phyloP scores from a whole-genome alignment of 768 basidiomycete species.

The Termitomyces sp. region DNA sequence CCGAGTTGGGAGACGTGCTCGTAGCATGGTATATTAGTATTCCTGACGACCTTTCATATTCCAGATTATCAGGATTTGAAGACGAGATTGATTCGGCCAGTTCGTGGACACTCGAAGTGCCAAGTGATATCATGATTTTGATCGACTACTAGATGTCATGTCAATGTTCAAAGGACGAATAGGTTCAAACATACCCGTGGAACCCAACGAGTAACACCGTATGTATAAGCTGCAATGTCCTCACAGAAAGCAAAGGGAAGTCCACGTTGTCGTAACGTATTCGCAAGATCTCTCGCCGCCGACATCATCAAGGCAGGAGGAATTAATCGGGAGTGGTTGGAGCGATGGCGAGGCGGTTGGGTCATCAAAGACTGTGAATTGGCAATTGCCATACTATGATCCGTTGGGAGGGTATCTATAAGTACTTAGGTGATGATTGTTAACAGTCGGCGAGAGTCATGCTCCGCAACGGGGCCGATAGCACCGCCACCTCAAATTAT shows the following conservation, averaged over 20 bases:
- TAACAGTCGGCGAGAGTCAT: too few relatives aligned
- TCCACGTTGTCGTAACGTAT: background rate
- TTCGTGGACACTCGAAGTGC: background rate
- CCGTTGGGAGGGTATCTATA: too few relatives aligned
- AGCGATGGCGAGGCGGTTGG: background rate
- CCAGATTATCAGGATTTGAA: background rate
- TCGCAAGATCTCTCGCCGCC: background rate
- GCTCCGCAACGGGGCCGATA: too few relatives aligned
- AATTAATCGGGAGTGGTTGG: background rate
- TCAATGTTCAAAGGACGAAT: background rate
- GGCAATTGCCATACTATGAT: background rate
- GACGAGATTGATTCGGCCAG: background rate
- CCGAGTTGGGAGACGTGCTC: background rate
- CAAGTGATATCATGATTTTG: conserved; percentile 1
- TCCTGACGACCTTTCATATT: background rate
- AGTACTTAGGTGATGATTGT: too few relatives aligned
- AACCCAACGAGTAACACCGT: conserved; percentile 2
- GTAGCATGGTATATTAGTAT: background rate
- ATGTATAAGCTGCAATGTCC: conserved; percentile 4
- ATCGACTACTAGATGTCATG: background rate
- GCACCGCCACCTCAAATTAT: too few relatives aligned
- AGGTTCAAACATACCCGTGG: background rate
- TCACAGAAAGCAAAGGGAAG: conserved; percentile 5
- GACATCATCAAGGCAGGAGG: conserved; percentile 1
- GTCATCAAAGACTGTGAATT: background rate